Conservation (phyloP, 345 rosid genomes). For the Turritis glabra region DNA sequence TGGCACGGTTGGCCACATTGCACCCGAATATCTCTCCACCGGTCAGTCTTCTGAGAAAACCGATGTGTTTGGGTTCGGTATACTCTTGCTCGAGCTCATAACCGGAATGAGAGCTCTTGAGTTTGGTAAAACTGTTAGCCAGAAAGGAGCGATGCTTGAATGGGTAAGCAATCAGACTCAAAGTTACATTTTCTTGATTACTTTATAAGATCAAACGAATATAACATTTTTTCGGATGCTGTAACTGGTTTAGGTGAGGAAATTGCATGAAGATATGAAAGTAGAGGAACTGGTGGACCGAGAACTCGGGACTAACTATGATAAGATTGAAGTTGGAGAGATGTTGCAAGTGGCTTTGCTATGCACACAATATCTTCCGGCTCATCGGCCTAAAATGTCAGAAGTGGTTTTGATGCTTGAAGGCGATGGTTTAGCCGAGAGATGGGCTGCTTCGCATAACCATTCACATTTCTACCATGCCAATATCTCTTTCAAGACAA, state of each 20-base stretch:
- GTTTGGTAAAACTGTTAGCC: slow-evolving; percentile 74
- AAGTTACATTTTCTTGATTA: background rate
- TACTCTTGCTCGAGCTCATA: slow-evolving; percentile 82
- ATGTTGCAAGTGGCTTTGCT: slow-evolving; percentile 88
- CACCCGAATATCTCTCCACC: slow-evolving; percentile 91
- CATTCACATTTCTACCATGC: slow-evolving; percentile 45
- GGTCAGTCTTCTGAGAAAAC: slow-evolving; percentile 98
- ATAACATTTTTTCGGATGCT: background rate
- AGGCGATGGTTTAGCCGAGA: slow-evolving; percentile 92
- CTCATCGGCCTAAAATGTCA: slow-evolving; percentile 91
- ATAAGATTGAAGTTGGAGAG: slow-evolving; percentile 77
- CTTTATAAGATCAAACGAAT: background rate
- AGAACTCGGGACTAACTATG: slow-evolving; percentile 74
- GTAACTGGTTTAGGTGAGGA: slow-evolving; percentile 56
- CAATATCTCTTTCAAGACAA: slow-evolving; percentile 42
- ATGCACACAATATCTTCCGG: slow-evolving; percentile 83
- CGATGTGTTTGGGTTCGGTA: slow-evolving; percentile 94
- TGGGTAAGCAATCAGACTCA: slow-evolving; percentile 58
- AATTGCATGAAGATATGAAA: slow-evolving; percentile 77
- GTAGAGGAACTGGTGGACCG: slow-evolving; percentile 70
- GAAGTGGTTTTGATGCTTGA: slow-evolving; percentile 92
- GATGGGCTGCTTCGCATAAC: slow-evolving; percentile 86
- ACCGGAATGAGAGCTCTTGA: slow-evolving; percentile 92
- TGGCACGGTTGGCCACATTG: slow-evolving; percentile 95
- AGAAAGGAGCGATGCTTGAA: slow-evolving; percentile 93